Base-by-base conservation (phyloP, 495 filamentous ascomycete species). In the Patellaria atrata region DNA sequence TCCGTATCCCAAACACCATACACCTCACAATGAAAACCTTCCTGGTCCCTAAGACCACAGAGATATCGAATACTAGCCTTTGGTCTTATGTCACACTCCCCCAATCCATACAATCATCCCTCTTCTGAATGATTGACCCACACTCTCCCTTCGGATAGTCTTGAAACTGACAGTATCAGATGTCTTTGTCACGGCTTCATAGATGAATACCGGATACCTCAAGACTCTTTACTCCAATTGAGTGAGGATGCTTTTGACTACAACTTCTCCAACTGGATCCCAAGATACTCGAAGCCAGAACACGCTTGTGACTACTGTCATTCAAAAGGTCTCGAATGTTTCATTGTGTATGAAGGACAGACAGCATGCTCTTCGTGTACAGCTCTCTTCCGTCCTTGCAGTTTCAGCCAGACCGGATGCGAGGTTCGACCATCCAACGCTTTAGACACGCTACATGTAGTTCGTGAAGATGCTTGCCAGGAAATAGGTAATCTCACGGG, bases 281-380 rank as follows among this genome's bases (percentile, higher is more conserved):
- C 59, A 12, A 48, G 51, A 18, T 56, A 56, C 29, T 44, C 43
- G 8, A 57, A 56, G 22, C 62, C 71, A 17, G 58, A 64, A 30
- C 58, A 62, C 15, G 70, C 78, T 27, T 91, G 82, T 57, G 67
- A 75, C 17, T 76, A 84, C 43, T 91, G 82, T 53, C 61, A 65
- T 22, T 55, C 63, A 9, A 72, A 69, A 56, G 63, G 72, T 15
- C 70, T 85, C 36, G 67, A 84, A 41, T 91, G 82, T 62, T 84
- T 84, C 55, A 60, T 75, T 30, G 72, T 78, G 25, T 67, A 67
- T 22, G 67, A 79, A 51, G 77, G 77, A 57, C 64, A 70, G 44
- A 69, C 67, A 1, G 17, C 28, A 35, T 91, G 82, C 56, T 83
- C 78, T 3, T 75, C 76, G 42, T 91, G 82, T 50, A 75, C 79